Conservation (phyloP, 495 filamentous ascomycete genomes). For the Mytilinidion resinicola region DNA sequence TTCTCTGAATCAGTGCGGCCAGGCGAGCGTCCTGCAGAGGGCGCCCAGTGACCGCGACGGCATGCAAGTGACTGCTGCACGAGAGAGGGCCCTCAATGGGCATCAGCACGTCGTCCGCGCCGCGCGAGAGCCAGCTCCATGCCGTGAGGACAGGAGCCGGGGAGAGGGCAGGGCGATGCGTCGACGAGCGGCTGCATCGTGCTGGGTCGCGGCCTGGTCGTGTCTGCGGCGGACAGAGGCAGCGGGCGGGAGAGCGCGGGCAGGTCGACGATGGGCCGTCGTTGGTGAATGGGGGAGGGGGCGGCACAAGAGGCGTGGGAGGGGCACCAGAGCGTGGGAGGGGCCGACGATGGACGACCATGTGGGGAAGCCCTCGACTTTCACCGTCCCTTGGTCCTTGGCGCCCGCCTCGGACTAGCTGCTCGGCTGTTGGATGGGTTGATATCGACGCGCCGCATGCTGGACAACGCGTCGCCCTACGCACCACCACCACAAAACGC, state of each 20-base stretch:
- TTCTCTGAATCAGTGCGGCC: slow-evolving; percentile 5
- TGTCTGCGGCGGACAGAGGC: background rate
- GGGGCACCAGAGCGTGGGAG: background rate
- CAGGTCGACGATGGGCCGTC: background rate
- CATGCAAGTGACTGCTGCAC: slow-evolving; percentile 31
- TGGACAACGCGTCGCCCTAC: too few relatives aligned
- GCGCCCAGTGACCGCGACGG: slow-evolving; percentile 22
- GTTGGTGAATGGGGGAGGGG: background rate
- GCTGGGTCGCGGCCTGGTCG: too few relatives aligned
- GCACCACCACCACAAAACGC: slow-evolving; percentile 4
- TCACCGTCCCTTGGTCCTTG: too few relatives aligned
- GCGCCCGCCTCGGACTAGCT: background rate
- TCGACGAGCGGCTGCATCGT: too few relatives aligned
- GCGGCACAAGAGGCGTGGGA: background rate
- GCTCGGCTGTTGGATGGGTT: background rate
- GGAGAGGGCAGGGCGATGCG: too few relatives aligned
- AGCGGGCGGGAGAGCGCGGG: background rate
- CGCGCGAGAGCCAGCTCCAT: background rate
- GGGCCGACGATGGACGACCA: background rate
- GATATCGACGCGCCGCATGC: too few relatives aligned
- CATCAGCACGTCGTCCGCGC: slow-evolving; percentile 1
- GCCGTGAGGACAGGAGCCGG: too few relatives aligned
- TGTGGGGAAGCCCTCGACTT: too few relatives aligned
- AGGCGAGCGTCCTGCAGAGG: slow-evolving; percentile 12
- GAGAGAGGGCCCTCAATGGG: slow-evolving; percentile 26